phyloP scores from a whole-genome alignment of 2,329 filamentous ascomycete species.

The Endoconidiophora laricicola region DNA sequence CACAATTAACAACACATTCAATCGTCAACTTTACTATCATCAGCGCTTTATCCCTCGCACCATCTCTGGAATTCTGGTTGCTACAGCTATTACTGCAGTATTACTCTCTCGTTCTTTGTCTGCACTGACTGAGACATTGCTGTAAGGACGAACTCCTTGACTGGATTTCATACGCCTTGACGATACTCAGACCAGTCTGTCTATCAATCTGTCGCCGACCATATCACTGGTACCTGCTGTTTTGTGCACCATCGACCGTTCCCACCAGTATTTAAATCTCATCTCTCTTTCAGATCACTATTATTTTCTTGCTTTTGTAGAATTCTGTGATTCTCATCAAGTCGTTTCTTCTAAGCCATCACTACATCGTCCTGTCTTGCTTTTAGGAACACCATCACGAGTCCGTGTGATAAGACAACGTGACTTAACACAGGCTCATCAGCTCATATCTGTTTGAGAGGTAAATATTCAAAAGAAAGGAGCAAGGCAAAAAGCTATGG shows the following conservation, averaged over 20 bases:
- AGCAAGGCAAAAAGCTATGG: slow-evolving; percentile 19
- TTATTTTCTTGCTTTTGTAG: neutral
- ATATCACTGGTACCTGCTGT: too few species aligned
- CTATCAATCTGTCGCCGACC: too few species aligned
- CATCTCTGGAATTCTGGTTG: slow-evolving; percentile 6
- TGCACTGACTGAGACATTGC: neutral
- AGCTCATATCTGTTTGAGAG: too few species aligned
- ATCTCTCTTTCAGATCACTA: neutral
- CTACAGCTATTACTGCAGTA: slow-evolving; percentile 4
- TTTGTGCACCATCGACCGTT: neutral
- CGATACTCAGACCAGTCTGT: too few species aligned
- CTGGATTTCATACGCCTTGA: too few species aligned
- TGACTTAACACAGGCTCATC: too few species aligned
- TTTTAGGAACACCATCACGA: neutral
- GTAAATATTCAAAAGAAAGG: neutral
- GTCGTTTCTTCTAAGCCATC: neutral
- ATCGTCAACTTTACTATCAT: neutral
- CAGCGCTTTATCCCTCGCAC: slow-evolving; percentile 1
- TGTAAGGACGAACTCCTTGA: too few species aligned
- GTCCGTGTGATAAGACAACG: too few species aligned
- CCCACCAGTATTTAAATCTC: neutral
- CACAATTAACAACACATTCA: neutral
- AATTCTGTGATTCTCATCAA: slow-evolving; percentile 4
- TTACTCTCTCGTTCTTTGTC: neutral
- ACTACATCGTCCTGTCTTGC: neutral